Conservation (phyloP, 768 basidiomycete genomes). For the Coprinopsis cinerea region DNA sequence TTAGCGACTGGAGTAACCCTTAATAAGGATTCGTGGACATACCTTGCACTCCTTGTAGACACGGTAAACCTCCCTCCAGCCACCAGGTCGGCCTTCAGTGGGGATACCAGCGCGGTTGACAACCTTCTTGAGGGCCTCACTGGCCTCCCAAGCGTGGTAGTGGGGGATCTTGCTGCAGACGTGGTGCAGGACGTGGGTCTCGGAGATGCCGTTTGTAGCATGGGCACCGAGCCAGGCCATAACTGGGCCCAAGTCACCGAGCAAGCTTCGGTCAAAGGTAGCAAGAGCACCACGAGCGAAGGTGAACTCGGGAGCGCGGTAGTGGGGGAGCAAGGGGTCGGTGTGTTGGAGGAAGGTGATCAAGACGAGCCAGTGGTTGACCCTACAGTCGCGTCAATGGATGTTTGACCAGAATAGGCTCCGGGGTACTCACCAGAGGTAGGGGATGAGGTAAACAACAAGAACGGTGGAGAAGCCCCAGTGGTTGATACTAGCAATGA, state of each 20-base stretch:
- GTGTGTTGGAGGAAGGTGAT: conserved; percentile 99
- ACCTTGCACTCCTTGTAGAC: conserved; percentile 77
- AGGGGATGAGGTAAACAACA: conserved; percentile 79
- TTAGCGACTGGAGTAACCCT: not conserved
- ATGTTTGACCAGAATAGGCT: no score
- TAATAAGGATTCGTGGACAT: conserved; percentile 2
- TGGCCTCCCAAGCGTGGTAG: conserved; percentile 93
- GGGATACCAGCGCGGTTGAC: conserved; percentile 56
- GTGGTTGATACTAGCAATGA: conserved; percentile 50
- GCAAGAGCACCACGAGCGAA: conserved; percentile 92
- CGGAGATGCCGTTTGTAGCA: conserved; percentile 88
- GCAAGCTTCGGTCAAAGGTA: conserved; percentile 80
- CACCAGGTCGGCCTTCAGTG: conserved; percentile 66
- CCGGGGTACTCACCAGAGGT: conserved; percentile 69
- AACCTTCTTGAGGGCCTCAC: conserved; percentile 74
- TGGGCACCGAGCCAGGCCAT: conserved; percentile 83
- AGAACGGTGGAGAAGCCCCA: conserved; percentile 70
- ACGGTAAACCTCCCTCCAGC: conserved; percentile 77
- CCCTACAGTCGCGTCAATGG: no score
- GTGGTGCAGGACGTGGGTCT: conserved; percentile 92
- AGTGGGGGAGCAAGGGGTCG: conserved; percentile 91
- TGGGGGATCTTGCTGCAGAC: conserved; percentile 95
- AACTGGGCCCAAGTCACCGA: conserved; percentile 72
- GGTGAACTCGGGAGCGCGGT: conserved; percentile 82
- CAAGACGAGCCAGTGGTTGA: conserved; percentile 92